Percentiles rank a stretch among this genome's conserved stretches.
phyloP scores from a whole-genome alignment of 805 yeast genomes.

The Priceomyces castillae region DNA sequence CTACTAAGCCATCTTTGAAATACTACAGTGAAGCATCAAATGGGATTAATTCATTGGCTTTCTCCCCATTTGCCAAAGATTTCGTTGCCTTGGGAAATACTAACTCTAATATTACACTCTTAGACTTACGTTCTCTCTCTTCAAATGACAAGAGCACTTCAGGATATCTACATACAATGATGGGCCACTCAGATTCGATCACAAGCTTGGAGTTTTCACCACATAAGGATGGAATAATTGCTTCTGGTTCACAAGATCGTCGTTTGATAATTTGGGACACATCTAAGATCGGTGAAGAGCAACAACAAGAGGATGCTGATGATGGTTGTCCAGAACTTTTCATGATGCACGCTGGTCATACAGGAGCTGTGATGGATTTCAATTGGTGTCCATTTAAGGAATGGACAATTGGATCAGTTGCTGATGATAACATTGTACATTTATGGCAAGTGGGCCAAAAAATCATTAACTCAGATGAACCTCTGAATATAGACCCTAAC shows the following conservation, averaged over 20 bases:
- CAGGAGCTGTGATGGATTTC: conserved; percentile 71
- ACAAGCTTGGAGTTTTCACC: conserved; percentile 78
- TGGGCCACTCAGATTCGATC: conserved; percentile 75
- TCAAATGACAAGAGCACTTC: conserved; percentile 9
- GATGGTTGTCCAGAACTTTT: conserved; percentile 87
- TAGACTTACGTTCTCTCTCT: conserved; percentile 54
- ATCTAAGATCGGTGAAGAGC: conserved; percentile 77
- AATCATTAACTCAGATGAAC: conserved; percentile 21
- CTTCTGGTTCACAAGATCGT: conserved; percentile 75
- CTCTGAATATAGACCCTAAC: conserved; percentile 12
- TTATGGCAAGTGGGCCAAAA: conserved; percentile 49
- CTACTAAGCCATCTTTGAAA: conserved; percentile 22
- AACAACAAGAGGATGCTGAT: conserved; percentile 80
- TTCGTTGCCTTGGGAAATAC: conserved; percentile 68
- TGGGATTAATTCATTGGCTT: conserved; percentile 62
- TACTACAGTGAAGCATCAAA: conserved; percentile 26
- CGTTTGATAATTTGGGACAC: conserved; percentile 82
- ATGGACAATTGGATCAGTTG: conserved; percentile 71
- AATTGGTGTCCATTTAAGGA: conserved; percentile 67
- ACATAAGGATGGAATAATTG: conserved; percentile 69
- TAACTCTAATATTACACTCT: conserved; percentile 62
- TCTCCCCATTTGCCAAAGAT: conserved; percentile 59
- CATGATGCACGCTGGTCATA: conserved; percentile 93
- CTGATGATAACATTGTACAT: conserved; percentile 61
- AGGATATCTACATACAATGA: conserved; percentile 61